These are phyloP conservation scores for Apocynum venetum DNA, from an alignment of 257 asterid species.

Conservation along the genomic window DNA sequence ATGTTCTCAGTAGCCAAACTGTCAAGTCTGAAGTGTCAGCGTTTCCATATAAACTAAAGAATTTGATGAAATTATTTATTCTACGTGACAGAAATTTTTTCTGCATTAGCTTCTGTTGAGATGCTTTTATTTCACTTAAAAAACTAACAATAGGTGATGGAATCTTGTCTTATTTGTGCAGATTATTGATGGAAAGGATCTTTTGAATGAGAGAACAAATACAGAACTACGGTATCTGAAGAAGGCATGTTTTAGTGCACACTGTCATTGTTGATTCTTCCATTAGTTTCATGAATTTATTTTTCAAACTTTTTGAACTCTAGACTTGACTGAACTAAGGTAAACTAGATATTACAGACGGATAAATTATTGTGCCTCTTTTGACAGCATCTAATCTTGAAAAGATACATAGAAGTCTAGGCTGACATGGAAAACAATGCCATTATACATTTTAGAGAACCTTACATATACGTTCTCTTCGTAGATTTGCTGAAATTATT, in stretches of 20 bases:
- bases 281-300: not conserved
- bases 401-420: not conserved
- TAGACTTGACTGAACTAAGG: too few species aligned
- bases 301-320: not conserved
- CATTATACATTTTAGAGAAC: not conserved
- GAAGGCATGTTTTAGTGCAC: conserved; percentile 41
- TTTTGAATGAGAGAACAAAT: conserved; percentile 74
- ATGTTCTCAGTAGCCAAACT: not conserved
- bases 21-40: not conserved
- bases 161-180: conserved; percentile 22
- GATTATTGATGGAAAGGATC: conserved; percentile 85
- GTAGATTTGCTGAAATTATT: not conserved
- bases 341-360: not conserved
- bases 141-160: not conserved
- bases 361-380: not conserved
- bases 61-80: not conserved
- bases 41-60: not conserved
- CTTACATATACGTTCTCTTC: not conserved
- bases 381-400: not conserved
- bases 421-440: not conserved
- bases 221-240: conserved; percentile 79
- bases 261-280: not conserved
- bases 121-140: not conserved
- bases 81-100: not conserved
- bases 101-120: not conserved